Evolutionary conservation across 441 rosid genomes (phyloP), one percentile per base, ranked within the genome.

Genomic region (Erodium trifolium): DNA sequence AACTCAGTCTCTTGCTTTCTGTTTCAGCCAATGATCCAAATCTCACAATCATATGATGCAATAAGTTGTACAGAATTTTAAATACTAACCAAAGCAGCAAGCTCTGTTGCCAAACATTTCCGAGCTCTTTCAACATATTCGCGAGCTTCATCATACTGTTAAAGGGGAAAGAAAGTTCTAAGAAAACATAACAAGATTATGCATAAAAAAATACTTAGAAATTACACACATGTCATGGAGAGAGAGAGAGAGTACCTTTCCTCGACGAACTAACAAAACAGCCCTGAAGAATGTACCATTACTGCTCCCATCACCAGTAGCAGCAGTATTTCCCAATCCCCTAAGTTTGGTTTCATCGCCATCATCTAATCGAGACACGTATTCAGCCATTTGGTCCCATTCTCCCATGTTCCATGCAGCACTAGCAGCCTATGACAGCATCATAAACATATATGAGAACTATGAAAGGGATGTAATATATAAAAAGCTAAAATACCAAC

Each of bases 391-490:
- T 79, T 93, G 99, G 80, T 96, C 98, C 98, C 98, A 96, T 75
- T 96, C 99, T 62, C 98, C 97, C 99, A 96, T 93, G 80, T 89
- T 93, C 99, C 98, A 96, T 74, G 99, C 99, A 83, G 99, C 99
- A 55, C 4, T 59, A 72, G 98, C 98, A 79, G 99, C 99, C 99
- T 95, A 82, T 29, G 76, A 37, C 41, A 79, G 74, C 17, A 67
- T 65, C 8, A 45, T 60, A 66, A 72, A 71, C 16, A 72, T 75
- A 78, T 81, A 75, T 71, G 83, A 73, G 29, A 65, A 63, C 62
- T 37, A 35, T 60, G 66, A 62, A 68, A 72, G 64, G 47, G 16
- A 69, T 37, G 2, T 3, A 3, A 0, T 0, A 34, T 0, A 45
- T 9, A 45, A 11, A 68, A 43, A 73, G 59, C 69, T 47, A 67